These are phyloP conservation scores for Wolfiporia cocos DNA, from an alignment of 1,284 basidiomycete species.

Conservation along the genomic window DNA sequence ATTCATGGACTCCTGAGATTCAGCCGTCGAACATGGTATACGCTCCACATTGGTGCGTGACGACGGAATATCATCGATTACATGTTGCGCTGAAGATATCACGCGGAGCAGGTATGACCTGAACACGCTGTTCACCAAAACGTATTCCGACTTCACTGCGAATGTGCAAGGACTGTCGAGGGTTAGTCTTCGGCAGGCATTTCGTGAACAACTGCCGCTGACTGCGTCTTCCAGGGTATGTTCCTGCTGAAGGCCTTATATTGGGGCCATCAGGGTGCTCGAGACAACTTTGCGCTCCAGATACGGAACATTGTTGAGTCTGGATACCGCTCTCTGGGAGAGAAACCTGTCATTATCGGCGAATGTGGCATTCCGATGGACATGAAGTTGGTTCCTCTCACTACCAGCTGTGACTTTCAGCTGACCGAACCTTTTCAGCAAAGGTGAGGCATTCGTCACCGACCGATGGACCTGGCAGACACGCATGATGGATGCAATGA, in stretches of 20 bases:
- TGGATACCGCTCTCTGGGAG: constrained; percentile 63
- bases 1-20: constrained; percentile 62
- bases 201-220: neutral
- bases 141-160: constrained; percentile 76
- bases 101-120: constrained; percentile 78
- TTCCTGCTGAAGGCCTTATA: constrained; percentile 77
- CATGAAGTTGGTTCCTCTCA: constrained; percentile 65
- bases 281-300: constrained; percentile 79
- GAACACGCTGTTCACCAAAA: constrained; percentile 77
- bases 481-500: constrained; percentile 86
- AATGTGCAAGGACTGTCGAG: constrained; percentile 87
- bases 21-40: constrained; percentile 76
- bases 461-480: constrained; percentile 80
- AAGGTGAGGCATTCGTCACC: constrained; percentile 61
- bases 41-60: constrained; percentile 80
- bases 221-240: constrained; percentile 59
- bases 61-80: no score
- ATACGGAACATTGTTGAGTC: constrained; percentile 74
- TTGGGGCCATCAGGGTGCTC: constrained; percentile 77
- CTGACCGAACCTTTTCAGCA: constrained; percentile 33
- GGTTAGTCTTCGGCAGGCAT: constrained; percentile 36
- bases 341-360: constrained; percentile 79
- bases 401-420: neutral
- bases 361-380: constrained; percentile 95
- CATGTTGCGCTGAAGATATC: neutral